Conservation (phyloP, 768 basidiomycete species). For the Botryobasidium botryosum region DNA sequence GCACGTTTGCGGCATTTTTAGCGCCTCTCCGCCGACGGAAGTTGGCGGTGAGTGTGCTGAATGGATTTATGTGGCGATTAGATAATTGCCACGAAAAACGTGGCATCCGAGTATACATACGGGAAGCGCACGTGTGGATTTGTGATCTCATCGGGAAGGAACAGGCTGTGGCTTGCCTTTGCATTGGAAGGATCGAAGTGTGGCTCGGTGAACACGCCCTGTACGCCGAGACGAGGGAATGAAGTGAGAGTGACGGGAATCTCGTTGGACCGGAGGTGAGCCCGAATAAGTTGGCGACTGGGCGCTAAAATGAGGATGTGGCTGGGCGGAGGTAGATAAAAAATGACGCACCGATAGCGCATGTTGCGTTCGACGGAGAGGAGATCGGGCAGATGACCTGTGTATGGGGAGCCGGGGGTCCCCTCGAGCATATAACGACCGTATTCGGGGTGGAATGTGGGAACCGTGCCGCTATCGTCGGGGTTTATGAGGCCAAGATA, state of each 20-base stretch:
- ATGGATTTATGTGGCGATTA: neutral
- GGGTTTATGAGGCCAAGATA: neutral
- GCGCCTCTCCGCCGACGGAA: conserved; percentile 80
- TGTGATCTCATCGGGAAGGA: conserved; percentile 88
- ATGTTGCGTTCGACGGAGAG: conserved; percentile 87
- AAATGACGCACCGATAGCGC: conserved; percentile 57
- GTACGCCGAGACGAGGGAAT: conserved; percentile 83
- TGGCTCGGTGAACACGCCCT: conserved; percentile 86
- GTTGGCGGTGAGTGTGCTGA: conserved; percentile 91
- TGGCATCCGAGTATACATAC: conserved; percentile 34
- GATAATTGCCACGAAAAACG: conserved; percentile 5
- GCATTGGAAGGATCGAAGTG: conserved; percentile 58
- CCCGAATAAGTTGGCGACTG: conserved; percentile 71
- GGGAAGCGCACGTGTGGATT: conserved; percentile 97
- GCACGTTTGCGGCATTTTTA: conserved; percentile 90
- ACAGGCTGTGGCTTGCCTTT: conserved; percentile 79
- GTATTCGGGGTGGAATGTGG: conserved; percentile 95
- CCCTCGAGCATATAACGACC: conserved; percentile 98
- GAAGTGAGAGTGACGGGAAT: conserved; percentile 85
- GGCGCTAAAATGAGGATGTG: neutral
- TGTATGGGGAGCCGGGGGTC: conserved; percentile 90
- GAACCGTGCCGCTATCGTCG: conserved; percentile 42
- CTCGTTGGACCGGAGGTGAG: conserved; percentile 71
- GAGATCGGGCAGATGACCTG: conserved; percentile 70
- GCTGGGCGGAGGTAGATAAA: neutral